Conservation (phyloP, 257 asterid genomes). For the Prunella vulgaris region DNA sequence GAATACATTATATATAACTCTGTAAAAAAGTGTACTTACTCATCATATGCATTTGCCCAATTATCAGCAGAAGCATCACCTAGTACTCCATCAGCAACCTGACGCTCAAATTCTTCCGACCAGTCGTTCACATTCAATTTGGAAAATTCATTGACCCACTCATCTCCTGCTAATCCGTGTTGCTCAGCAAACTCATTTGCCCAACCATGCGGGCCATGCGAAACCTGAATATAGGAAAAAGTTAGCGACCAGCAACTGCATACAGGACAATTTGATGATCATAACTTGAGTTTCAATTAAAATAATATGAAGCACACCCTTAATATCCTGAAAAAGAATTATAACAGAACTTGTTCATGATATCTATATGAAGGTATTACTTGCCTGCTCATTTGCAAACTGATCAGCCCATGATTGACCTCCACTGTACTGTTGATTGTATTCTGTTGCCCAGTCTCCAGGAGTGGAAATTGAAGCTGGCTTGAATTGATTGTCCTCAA, state of each 20-base stretch:
- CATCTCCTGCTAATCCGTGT: slow-evolving; percentile 56
- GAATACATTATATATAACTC: neutral
- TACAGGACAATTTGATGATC: neutral
- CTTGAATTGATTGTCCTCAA: slow-evolving; percentile 90
- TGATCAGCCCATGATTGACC: slow-evolving; percentile 94
- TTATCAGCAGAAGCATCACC: slow-evolving; percentile 75
- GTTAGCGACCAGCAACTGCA: slow-evolving; percentile 5
- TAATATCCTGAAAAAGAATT: neutral
- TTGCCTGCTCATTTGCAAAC: slow-evolving; percentile 78
- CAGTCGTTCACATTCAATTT: slow-evolving; percentile 85
- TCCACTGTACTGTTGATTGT: slow-evolving; percentile 69
- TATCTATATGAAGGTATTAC: slow-evolving; percentile 24
- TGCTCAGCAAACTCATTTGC: slow-evolving; percentile 70
- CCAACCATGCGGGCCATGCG: slow-evolving; percentile 84
- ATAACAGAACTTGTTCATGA: neutral
- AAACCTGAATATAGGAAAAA: slow-evolving; percentile 49
- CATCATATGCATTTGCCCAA: slow-evolving; percentile 95
- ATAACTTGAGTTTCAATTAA: neutral
- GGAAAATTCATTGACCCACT: slow-evolving; percentile 92
- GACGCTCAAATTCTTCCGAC: slow-evolving; percentile 92
- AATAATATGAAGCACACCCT: slow-evolving; percentile 4
- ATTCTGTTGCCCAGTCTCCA: slow-evolving; percentile 93
- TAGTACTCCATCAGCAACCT: slow-evolving; percentile 77
- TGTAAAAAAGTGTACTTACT: slow-evolving; percentile 49
- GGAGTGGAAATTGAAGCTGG: slow-evolving; percentile 61